A percentile compares a stretch with the other conserved stretches of the same genome.
Conservation (phyloP, 108 stramenopile species). For the Cyclotella cryptica region DNA sequence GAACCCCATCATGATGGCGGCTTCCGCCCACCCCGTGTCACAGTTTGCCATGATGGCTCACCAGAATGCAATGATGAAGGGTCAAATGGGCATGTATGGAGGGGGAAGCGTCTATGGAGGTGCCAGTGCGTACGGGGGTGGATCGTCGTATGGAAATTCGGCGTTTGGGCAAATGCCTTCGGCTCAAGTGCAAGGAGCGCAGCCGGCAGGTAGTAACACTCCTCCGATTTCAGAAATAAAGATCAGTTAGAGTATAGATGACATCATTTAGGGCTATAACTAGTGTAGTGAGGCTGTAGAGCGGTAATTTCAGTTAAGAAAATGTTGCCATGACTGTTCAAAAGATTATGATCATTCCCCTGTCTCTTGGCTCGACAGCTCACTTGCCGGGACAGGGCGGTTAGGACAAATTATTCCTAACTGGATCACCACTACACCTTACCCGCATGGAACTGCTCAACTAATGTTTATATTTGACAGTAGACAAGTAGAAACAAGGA, state of each 20-base stretch:
- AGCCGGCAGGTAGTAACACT: background rate
- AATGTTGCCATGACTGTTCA: no score
- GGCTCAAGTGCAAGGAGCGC: slow-evolving; percentile 1
- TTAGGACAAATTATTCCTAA: no score
- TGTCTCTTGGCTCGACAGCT: no score
- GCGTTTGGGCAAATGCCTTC: slow-evolving; percentile 6
- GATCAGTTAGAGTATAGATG: slow-evolving; percentile 9
- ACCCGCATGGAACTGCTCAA: background rate
- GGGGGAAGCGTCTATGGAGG: slow-evolving; percentile 20
- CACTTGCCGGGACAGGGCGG: no score
- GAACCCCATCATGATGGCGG: slow-evolving; percentile 12
- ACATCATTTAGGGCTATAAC: background rate
- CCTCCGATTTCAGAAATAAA: slow-evolving; percentile 16
- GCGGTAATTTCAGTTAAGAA: background rate
- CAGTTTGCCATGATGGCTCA: background rate
- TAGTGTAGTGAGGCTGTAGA: background rate
- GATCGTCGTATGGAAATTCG: background rate
- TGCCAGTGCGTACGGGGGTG: slow-evolving; percentile 14
- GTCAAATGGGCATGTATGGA: slow-evolving; percentile 7
- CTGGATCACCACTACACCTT: background rate
- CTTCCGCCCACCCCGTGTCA: background rate
- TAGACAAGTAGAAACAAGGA: no score
- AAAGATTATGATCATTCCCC: no score
- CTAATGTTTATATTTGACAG: no score
- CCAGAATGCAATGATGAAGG: slow-evolving; percentile 12